Percentiles rank a stretch among this genome's conserved stretches.
Conservation (phyloP, 192 early-diverging fungal genomes). For the Backusella morwellensis region DNA sequence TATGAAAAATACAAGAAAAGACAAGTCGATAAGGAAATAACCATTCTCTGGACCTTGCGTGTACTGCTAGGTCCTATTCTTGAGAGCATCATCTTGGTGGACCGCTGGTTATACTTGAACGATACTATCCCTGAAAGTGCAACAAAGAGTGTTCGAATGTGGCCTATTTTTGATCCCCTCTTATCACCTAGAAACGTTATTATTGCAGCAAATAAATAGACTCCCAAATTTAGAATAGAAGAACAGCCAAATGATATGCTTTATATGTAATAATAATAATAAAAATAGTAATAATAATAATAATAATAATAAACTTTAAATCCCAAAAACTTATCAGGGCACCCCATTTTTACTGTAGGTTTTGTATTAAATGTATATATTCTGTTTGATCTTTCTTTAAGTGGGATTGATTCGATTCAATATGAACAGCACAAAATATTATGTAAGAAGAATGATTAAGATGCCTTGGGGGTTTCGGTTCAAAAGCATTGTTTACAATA, state of each 20-base stretch:
- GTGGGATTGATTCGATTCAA: too few species aligned
- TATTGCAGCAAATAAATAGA: constrained; percentile 40
- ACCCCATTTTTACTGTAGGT: too few species aligned
- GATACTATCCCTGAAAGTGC: constrained; percentile 42
- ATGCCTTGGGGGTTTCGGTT: too few species aligned
- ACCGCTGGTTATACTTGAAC: constrained; percentile 67
- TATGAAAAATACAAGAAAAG: constrained; percentile 33
- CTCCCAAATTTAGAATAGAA: background rate
- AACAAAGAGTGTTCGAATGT: constrained; percentile 38
- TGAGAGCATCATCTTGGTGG: constrained; percentile 78
- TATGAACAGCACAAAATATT: too few species aligned
- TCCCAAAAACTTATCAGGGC: too few species aligned
- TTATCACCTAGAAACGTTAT: constrained; percentile 64
- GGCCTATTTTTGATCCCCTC: constrained; percentile 63
- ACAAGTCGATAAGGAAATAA: constrained; percentile 56
- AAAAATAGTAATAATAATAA: background rate
- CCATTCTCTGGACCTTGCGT: constrained; percentile 80
- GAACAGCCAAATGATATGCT: too few species aligned
- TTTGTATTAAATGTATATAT: too few species aligned
- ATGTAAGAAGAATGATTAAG: too few species aligned
- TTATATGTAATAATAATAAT: too few species aligned
- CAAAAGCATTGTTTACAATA: too few species aligned
- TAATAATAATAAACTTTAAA: background rate
- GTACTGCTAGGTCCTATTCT: constrained; percentile 71
- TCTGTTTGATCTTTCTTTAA: too few species aligned